Evolutionary conservation across 306 rosid genomes (phyloP).

Genomic region (Leucaena leucocephala): DNA sequence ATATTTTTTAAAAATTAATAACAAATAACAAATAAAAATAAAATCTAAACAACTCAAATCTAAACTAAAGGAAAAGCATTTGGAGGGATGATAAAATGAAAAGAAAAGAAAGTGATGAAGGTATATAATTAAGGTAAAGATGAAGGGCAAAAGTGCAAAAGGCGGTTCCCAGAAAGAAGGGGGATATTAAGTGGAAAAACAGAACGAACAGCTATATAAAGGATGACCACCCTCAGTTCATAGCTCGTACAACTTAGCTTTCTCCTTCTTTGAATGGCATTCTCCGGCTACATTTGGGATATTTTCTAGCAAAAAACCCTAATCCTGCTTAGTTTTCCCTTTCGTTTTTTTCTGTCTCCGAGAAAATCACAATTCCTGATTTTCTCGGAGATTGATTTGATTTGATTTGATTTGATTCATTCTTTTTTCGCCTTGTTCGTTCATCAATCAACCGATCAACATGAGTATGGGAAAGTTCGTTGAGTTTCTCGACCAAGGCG

Average conservation of each 20-base stretch:
- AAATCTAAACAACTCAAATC: no score
- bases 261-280: background rate
- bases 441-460: background rate
- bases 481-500: constrained; percentile 59
- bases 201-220: background rate
- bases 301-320: background rate
- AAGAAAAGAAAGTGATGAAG: background rate
- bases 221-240: background rate
- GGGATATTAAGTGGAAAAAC: background rate
- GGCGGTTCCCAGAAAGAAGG: background rate
- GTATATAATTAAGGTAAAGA: background rate
- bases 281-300: background rate
- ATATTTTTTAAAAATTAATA: no score
- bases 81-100: background rate
- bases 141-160: background rate
- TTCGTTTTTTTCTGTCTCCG: background rate
- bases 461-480: constrained; percentile 52
- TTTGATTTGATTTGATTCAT: background rate
- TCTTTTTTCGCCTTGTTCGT: background rate
- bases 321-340: background rate
- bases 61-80: background rate
- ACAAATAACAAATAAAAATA: no score
- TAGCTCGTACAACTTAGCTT: background rate
- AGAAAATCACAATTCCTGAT: background rate
- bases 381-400: background rate